A percentile compares a stretch with the other conserved stretches of the same genome.
Evolutionary conservation across 2,329 filamentous ascomycete genomes (phyloP).

Genomic region (Aureobasidium pullulans): DNA sequence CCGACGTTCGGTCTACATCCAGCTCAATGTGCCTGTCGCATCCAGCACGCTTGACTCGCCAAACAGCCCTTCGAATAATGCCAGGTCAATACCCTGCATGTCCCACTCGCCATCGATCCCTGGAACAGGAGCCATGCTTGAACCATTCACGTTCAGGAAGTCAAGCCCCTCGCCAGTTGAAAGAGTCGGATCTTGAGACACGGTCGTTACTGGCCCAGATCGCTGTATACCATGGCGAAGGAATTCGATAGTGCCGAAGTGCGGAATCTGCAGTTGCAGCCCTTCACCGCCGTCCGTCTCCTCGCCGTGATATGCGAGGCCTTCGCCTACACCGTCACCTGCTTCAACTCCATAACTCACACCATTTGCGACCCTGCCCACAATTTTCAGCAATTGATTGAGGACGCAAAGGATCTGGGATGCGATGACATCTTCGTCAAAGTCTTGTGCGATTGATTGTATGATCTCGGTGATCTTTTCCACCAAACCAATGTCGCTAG

Average conservation of each 20-base stretch:
- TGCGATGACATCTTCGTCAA: background rate
- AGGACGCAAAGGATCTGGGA: background rate
- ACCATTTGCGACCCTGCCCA: background rate
- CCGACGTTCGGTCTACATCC: too few species aligned
- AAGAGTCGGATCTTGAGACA: background rate
- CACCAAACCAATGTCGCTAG: background rate
- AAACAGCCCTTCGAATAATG: background rate
- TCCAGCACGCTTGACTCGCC: background rate
- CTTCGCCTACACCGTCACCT: too few species aligned
- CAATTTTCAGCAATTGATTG: background rate
- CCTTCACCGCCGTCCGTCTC: background rate
- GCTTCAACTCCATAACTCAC: background rate
- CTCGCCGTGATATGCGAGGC: background rate
- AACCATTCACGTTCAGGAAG: too few species aligned
- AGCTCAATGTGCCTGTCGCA: too few species aligned
- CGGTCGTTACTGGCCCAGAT: background rate
- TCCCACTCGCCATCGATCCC: background rate
- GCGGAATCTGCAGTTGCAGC: background rate
- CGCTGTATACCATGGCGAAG: background rate
- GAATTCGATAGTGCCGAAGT: background rate
- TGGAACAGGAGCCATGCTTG: too few species aligned
- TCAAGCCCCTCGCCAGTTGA: too few species aligned
- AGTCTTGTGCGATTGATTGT: background rate
- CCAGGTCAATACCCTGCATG: background rate
- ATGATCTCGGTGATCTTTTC: background rate